Evolutionary conservation across 345 rosid species (phyloP), one percentile per base, ranked within the genome.

Genomic region (Hibiscus syriacus): DNA sequence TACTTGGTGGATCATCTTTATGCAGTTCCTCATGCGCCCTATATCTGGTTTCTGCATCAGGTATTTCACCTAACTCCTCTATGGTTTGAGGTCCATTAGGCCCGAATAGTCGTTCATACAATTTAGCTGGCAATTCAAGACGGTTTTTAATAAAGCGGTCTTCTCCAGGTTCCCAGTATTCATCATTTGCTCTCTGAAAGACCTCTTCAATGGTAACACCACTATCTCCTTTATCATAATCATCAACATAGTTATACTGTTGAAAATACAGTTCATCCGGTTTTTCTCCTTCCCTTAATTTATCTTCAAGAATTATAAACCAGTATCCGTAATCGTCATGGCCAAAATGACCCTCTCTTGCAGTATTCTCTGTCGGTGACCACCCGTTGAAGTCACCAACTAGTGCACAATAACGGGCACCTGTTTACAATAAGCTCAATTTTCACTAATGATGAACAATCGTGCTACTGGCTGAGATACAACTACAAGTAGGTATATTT

Each of bases 101-200:
- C 50, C 98, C 98, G 82, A 90, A 93, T 65, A 90, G 55, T 75
- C 87, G 83, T 82, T 93, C 97, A 67, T 90, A 93, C 16, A 93
- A 77, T 77, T 93, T 93, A 50, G 98, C 94, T 27, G 96, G 98
- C 72, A 88, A 78, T 76, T 90, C 90, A 48, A 80, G 82, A 7
- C 96, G 94, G 76, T 86, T 75, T 57, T 93, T 89, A 9, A 93
- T 77, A 66, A 80, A 88, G 29, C 84, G 76, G 63, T 93, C 97
- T 79, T 93, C 98, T 22, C 97, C 98, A 69, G 97, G 97, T 79
- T 93, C 98, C 97, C 97, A 93, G 70, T 93, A 93, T 63, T 93
- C 94, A 76, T 93, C 98, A 70, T 86, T 85, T 59, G 96, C 87
- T 79, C 69, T 90, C 78, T 87, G 74, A 66, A 90, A 82, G 60